Evolutionary conservation across 2,329 filamentous ascomycete genomes (phyloP).

Genomic region (Aureobasidium sp.): DNA sequence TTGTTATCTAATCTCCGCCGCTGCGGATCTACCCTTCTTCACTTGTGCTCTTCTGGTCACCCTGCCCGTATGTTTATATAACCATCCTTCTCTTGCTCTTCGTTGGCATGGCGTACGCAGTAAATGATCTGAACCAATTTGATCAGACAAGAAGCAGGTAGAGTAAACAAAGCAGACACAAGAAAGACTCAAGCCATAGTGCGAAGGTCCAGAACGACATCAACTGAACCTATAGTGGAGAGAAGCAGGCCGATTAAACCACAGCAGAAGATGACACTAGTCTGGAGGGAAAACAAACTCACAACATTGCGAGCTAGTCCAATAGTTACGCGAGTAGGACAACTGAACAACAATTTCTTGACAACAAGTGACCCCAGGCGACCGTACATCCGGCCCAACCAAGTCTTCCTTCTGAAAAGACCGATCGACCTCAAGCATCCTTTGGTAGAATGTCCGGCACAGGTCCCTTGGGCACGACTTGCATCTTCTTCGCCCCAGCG

Average conservation of each 20-base stretch:
- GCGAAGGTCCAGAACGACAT: not conserved
- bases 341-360: not conserved
- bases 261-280: not conserved
- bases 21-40: not conserved
- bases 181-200: not conserved
- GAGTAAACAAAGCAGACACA: not conserved
- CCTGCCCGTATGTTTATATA: not conserved
- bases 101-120: not conserved
- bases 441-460: conserved; percentile 19
- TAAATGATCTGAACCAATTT: not conserved
- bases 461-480: conserved; percentile 20
- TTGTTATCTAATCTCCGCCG: not conserved
- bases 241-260: too few species aligned
- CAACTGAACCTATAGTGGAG: too few species aligned
- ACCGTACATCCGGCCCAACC: not conserved
- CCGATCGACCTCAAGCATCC: conserved; percentile 34
- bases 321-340: too few species aligned
- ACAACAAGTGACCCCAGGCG: not conserved
- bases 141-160: not conserved
- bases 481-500: conserved; percentile 15
- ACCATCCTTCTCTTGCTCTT: not conserved
- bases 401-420: too few species aligned
- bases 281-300: not conserved
- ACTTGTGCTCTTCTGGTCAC: not conserved
- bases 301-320: not conserved